These are phyloP conservation scores for Globisporangium recalcitrans DNA, from an alignment of 352 stramenopile genomes.

Conservation along the genomic window DNA sequence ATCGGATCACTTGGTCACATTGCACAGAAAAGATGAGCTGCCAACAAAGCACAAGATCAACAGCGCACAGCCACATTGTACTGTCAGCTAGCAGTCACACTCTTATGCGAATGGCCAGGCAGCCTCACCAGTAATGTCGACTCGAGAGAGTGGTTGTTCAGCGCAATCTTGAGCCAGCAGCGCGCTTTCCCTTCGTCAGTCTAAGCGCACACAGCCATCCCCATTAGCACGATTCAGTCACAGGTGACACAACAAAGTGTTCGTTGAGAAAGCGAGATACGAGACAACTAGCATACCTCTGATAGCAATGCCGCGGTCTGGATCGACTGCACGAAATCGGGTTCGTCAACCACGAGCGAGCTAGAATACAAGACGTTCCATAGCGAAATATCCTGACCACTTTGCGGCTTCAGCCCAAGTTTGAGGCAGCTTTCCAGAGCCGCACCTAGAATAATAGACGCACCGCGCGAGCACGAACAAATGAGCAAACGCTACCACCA, in stretches of 20 bases:
- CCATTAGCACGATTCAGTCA: background rate
- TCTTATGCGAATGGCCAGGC: background rate
- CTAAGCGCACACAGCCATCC: slow-evolving; percentile 17
- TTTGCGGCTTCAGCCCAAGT: slow-evolving; percentile 46
- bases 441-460: slow-evolving; percentile 26
- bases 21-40: slow-evolving; percentile 76
- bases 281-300: slow-evolving; percentile 28
- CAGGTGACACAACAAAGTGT: background rate
- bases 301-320: slow-evolving; percentile 63
- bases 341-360: slow-evolving; percentile 69
- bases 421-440: slow-evolving; percentile 58
- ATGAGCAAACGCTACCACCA: background rate
- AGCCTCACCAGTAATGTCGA: slow-evolving; percentile 60
- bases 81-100: background rate
- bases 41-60: background rate
- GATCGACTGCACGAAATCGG: slow-evolving; percentile 59
- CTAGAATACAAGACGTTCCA: slow-evolving; percentile 74
- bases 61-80: too few relatives aligned
- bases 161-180: slow-evolving; percentile 74
- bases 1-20: slow-evolving; percentile 65
- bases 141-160: slow-evolving; percentile 79
- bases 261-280: too few relatives aligned
- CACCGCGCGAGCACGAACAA: background rate
- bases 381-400: slow-evolving; percentile 42
- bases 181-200: slow-evolving; percentile 56